Base-by-base conservation (phyloP, 2,329 filamentous ascomycete genomes). In the Neodidymelliopsis sp. region DNA sequence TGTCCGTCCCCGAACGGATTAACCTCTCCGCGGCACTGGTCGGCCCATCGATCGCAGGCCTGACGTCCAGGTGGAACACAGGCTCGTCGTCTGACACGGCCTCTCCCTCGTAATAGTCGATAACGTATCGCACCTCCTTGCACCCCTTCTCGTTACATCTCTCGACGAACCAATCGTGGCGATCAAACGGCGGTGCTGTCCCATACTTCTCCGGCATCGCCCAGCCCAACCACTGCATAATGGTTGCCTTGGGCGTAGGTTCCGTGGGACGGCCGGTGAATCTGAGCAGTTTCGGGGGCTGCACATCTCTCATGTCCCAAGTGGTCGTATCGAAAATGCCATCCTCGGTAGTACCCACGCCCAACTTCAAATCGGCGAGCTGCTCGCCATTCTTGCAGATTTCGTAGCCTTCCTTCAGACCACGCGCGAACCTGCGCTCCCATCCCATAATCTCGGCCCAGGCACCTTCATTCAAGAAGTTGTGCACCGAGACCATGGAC, bases 401-500 rank as follows among this genome's bases (percentile, higher is more conserved):
- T 57, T 85, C 79, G 85, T 88, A 93, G 29, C 89, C 91, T 35
- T 83, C 80, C 51, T 74, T 77, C 18, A 97, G 73, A 0, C 94
- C 94, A 24, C 81, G 81, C 15, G 83, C 80, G 69, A 97, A 99
- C 42, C 92, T 84, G 46, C 86, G 82, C 79, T 99, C 94, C 93
- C 93, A 97, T 30, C 88, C 89, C 58, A 94, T 82, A 67, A 99
- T 96, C 79, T 99, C 94, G 13, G 84, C 83, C 94, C 94, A 99
- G 6, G 94, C 94, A 57, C 94, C 94, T 73, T 99, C 94, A 72
- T 99, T 99, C 50, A 99, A 75, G 67, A 97, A 97, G 75, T 99
- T 99, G 79, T 99, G 94, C 9, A 97, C 91, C 0, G 91, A 89
- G 5, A 99, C 94, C 94, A 99, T 99, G 67, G 88, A 87, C 75